Evolutionary conservation across 2,329 filamentous ascomycete species (phyloP), one percentile per base, ranked within the genome.

Genomic region (Trichoderma oligosporum): DNA sequence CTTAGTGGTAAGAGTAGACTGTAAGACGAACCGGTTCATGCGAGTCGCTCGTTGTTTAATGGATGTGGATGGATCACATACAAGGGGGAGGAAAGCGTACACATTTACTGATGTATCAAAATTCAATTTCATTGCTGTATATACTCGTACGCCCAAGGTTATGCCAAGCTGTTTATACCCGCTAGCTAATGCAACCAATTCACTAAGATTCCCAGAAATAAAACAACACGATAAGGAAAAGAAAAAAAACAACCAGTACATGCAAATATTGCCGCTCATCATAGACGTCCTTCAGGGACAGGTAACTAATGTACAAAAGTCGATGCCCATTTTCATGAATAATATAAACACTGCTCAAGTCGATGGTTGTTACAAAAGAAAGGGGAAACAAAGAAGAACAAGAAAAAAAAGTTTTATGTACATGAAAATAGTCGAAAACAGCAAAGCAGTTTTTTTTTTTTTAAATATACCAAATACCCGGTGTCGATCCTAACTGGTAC

Each of bases 221-320:
- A 20, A 20, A 45, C n/a, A n/a, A n/a, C n/a, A n/a, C n/a, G n/a
- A n/a, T n/a, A n/a, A n/a, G n/a, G n/a, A n/a, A n/a, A n/a, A n/a
- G n/a, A n/a, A n/a, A n/a, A n/a, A n/a, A n/a, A n/a, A n/a, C n/a
- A 55, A 27, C 20, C 22, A 55, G 31, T 45, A 55, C 31, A 54
- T 46, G 22, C 51, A 55, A n/a, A 46, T 16, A 46, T 55, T 46
- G 41, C 51, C 51, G 41, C 51, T 44, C 51, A 46, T 55, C 51
- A 46, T 45, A 36, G 16, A 45, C 20, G 41, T 46, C 51, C 48
- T n/a, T 27, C 25, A 31, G 25, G 36, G 35, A 41, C 41, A 46
- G 20, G n/a, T 44, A 55, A 31, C 51, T 55, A 55, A 36, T 55
- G 31, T 55, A 55, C 51, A 46, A 31, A 55, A 36, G 22, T 6